Evolutionary conservation across 768 basidiomycete genomes (phyloP).

Genomic region (Tubosaeta brunneosetosa): DNA sequence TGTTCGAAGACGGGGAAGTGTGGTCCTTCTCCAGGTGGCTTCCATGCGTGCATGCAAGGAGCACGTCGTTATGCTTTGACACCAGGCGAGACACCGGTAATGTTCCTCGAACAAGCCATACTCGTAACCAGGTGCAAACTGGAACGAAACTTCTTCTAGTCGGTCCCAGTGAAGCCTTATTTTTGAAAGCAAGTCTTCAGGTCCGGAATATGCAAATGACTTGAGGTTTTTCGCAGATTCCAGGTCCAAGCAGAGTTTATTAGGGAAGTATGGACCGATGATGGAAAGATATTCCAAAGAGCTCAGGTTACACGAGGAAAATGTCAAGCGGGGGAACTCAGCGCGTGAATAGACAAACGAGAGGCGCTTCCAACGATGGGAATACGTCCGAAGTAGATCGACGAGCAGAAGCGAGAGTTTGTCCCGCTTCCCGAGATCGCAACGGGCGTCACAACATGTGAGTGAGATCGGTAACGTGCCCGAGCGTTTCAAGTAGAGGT

Average conservation of each 20-base stretch:
- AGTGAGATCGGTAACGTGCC: slow-evolving; percentile 8
- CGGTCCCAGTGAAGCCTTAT: no score
- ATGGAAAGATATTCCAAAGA: slow-evolving; percentile 10
- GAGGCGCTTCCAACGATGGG: slow-evolving; percentile 13
- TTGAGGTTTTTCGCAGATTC: slow-evolving; percentile 6
- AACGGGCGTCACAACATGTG: slow-evolving; percentile 2
- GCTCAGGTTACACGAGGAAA: slow-evolving; percentile 8
- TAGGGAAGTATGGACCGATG: not conserved
- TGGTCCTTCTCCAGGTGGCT: not conserved
- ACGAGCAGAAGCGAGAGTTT: slow-evolving; percentile 5
- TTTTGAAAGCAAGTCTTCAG: not conserved
- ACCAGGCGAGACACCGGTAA: slow-evolving; percentile 5
- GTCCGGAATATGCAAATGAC: slow-evolving; percentile 9
- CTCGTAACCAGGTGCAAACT: not conserved
- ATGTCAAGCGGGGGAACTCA: slow-evolving; percentile 9
- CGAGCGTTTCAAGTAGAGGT: slow-evolving; percentile 12
- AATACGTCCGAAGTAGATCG: slow-evolving; percentile 7
- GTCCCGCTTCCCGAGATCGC: not conserved
- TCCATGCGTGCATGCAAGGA: slow-evolving; percentile 7
- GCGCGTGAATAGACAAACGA: not conserved
- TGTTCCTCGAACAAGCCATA: not conserved
- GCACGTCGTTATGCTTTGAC: slow-evolving; percentile 15
- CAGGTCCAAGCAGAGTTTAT: not conserved
- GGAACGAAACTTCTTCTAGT: no score
- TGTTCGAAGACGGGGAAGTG: slow-evolving; percentile 8